Evolutionary conservation across 257 asterid species (phyloP).

Genomic region (Verbascum thapsus): DNA sequence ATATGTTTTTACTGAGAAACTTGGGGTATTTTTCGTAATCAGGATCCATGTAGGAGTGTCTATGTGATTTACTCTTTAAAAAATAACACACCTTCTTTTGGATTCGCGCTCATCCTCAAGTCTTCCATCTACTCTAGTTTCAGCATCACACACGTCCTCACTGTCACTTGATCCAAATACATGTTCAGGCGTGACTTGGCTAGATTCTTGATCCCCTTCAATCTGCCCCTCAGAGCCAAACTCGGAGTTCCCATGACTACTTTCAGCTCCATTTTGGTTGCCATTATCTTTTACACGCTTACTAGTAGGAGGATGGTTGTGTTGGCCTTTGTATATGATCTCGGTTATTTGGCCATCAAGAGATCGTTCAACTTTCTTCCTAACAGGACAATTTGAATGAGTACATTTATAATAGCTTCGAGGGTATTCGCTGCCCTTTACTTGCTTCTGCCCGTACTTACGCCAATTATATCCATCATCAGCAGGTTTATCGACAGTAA

Average conservation of each 20-base stretch:
- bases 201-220: constrained; percentile 63
- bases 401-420: constrained; percentile 62
- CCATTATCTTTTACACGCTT: constrained; percentile 59
- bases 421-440: constrained; percentile 69
- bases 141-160: constrained; percentile 55
- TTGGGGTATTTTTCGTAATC: too few relatives aligned
- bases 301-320: constrained; percentile 44
- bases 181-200: constrained; percentile 65
- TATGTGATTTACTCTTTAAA: too few relatives aligned
- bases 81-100: constrained; percentile 51
- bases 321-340: constrained; percentile 57
- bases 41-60: too few relatives aligned
- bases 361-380: constrained; percentile 62
- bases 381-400: constrained; percentile 41
- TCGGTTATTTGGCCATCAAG: constrained; percentile 70
- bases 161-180: constrained; percentile 65
- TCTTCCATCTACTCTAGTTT: constrained; percentile 43
- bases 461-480: constrained; percentile 75
- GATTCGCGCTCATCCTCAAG: constrained; percentile 60
- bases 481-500: constrained; percentile 42
- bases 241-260: constrained; percentile 39
- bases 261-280: constrained; percentile 42
- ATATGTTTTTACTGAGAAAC: too few relatives aligned
- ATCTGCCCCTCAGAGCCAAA: constrained; percentile 41
- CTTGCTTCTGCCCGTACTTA: constrained; percentile 74